These are phyloP conservation scores for Hortiboletus campestris DNA, from an alignment of 768 basidiomycete species.

Conservation along the genomic window DNA sequence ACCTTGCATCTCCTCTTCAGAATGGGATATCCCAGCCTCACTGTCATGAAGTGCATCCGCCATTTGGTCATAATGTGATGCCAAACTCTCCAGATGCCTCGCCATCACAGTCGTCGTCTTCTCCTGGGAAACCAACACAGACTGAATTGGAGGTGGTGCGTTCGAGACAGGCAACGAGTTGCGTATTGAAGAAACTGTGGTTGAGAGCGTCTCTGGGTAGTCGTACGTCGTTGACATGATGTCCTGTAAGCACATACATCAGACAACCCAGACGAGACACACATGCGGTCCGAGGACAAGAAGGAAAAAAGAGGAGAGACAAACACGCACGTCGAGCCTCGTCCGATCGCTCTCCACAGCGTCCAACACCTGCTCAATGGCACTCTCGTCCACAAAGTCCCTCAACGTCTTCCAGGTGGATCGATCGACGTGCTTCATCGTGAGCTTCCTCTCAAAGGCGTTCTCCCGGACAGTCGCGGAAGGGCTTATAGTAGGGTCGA, in stretches of 20 bases:
- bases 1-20: conserved; percentile 72
- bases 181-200: conserved; percentile 55
- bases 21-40: conserved; percentile 66
- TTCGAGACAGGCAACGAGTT: conserved; percentile 45
- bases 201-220: conserved; percentile 61
- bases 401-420: conserved; percentile 77
- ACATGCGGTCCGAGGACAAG: too few species aligned
- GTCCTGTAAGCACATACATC: conserved; percentile 40
- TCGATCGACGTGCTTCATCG: conserved; percentile 39
- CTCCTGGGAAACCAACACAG: conserved; percentile 49
- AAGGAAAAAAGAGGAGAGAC: not conserved
- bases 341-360: conserved; percentile 68
- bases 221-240: conserved; percentile 60
- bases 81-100: conserved; percentile 63
- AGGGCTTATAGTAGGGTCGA: conserved; percentile 35
- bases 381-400: conserved; percentile 83
- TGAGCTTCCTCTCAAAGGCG: conserved; percentile 17
- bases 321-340: conserved; percentile 58
- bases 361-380: conserved; percentile 74
- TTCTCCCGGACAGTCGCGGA: conserved; percentile 31
- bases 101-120: conserved; percentile 66
- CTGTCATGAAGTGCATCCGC: conserved; percentile 60
- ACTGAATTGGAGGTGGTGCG: conserved; percentile 42
- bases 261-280: not conserved
- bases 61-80: conserved; percentile 79